Base-by-base conservation (phyloP, 495 filamentous ascomycete genomes). In the Thozetella sp. region DNA sequence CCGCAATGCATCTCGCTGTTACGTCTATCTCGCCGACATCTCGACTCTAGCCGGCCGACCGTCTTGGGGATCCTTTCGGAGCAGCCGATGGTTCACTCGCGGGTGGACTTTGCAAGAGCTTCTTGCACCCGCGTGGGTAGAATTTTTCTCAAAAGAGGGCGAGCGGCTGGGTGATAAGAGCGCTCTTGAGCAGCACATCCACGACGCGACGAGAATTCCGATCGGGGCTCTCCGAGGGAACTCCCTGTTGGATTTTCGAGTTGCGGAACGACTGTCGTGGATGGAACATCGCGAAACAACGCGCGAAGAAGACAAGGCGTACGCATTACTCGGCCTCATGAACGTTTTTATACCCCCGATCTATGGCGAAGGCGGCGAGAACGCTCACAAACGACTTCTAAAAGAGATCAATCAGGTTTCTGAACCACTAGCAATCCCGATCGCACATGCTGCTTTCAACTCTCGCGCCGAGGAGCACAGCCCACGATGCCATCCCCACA, bases 11-110 rank as follows among this genome's bases (percentile, higher is more conserved):
- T 27, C 22, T 19, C 34, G 57, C 37, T 72, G 66, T 51, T 72
- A 70, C 59, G 67, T 58, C 45, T 71, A 71, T 60, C 62, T 73
- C 2, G 43, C 53, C 24, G 71, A 73, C 15, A 34, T 56, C 19
- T 56, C 55, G n/a, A n/a, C n/a, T n/a, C n/a, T n/a, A n/a, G n/a
- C n/a, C n/a, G n/a, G n/a, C n/a, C n/a, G n/a, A n/a, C n/a, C n/a
- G n/a, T n/a, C n/a, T n/a, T n/a, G n/a, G n/a, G n/a, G n/a, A n/a
- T n/a, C n/a, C n/a, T n/a, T n/a, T n/a, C n/a, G n/a, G n/a, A n/a
- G n/a, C n/a, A n/a, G n/a, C n/a, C n/a, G n/a, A n/a, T n/a, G n/a
- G n/a, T n/a, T n/a, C n/a, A n/a, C n/a, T n/a, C n/a, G n/a, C n/a
- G n/a, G n/a, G n/a, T n/a, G n/a, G n/a, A n/a, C n/a, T n/a, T n/a